Percentiles rank a stretch among this genome's conserved stretches.
Evolutionary conservation across 1,284 basidiomycete species (phyloP).

Genomic region (Bondarzewia mesenterica): DNA sequence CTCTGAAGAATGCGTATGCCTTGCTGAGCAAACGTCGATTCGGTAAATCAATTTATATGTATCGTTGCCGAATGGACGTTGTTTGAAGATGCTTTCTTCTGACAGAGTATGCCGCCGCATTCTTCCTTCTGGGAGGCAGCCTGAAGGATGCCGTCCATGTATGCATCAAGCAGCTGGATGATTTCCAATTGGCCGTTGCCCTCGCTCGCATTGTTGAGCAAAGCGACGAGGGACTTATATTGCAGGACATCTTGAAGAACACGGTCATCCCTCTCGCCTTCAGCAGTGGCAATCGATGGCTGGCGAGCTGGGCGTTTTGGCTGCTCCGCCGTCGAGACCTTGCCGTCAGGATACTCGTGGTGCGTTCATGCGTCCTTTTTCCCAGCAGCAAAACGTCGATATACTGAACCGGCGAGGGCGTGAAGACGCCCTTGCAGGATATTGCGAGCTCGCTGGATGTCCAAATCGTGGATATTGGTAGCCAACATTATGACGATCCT

Average conservation of each 20-base stretch:
- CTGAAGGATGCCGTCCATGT: constrained; percentile 91
- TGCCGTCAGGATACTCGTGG: constrained; percentile 77
- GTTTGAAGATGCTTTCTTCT: background rate
- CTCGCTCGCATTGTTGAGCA: constrained; percentile 80
- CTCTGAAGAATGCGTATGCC: constrained; percentile 95
- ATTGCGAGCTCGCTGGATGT: constrained; percentile 52
- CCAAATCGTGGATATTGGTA: constrained; percentile 58
- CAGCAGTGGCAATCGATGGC: constrained; percentile 81
- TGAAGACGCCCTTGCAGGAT: constrained; percentile 70
- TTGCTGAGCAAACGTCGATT: constrained; percentile 89
- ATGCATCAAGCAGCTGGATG: constrained; percentile 80
- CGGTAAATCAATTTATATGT: constrained; percentile 47
- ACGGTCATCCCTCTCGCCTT: constrained; percentile 83
- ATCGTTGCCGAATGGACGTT: background rate
- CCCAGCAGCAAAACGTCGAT: background rate
- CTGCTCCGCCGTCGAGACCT: constrained; percentile 78
- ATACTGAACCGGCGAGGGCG: background rate
- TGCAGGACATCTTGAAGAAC: constrained; percentile 62
- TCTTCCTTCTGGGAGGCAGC: constrained; percentile 89
- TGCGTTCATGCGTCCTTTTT: constrained; percentile 27
- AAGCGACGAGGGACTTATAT: constrained; percentile 73
- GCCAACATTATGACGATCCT: constrained; percentile 87
- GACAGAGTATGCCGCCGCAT: constrained; percentile 91
- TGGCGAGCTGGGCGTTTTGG: constrained; percentile 98
- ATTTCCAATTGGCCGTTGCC: constrained; percentile 87